Percentiles rank a stretch among this genome's conserved stretches.
Conservation (phyloP, 148 eudicot genomes). For the Chenopodium formosanum region DNA sequence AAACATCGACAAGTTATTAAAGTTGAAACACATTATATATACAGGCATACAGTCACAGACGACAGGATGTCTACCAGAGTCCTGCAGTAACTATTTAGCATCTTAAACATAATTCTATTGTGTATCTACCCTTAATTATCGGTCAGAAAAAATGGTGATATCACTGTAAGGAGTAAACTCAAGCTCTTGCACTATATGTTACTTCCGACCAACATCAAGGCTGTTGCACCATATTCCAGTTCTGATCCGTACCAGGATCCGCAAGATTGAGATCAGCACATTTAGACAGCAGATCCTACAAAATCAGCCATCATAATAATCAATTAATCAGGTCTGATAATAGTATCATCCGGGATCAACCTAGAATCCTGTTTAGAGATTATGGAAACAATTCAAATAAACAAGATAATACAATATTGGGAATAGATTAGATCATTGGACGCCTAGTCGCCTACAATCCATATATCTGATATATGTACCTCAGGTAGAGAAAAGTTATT, state of each 20-base stretch:
- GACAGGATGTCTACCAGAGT: neutral
- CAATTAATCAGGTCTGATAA: neutral
- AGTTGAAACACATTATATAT: neutral
- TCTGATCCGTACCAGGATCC: conserved; percentile 21
- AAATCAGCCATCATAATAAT: conserved; percentile 7
- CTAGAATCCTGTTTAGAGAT: no score
- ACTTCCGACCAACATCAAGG: neutral
- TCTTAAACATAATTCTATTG: conserved; percentile 5
- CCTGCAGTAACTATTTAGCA: conserved; percentile 1
- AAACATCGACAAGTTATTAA: neutral
- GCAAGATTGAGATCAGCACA: conserved; percentile 34
- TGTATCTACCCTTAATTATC: neutral
- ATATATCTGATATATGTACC: neutral
- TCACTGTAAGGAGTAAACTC: neutral
- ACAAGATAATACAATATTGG: no score
- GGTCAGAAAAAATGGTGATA: neutral
- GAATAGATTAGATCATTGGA: neutral
- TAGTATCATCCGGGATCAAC: neutral
- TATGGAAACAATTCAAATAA: no score
- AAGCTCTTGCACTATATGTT: neutral
- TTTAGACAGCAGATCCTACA: conserved; percentile 34
- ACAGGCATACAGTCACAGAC: neutral
- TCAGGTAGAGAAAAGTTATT: neutral
- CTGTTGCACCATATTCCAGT: conserved; percentile 24
- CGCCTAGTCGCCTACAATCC: no score